These are phyloP conservation scores for Neurospora sp. DNA, from an alignment of 495 filamentous ascomycete species.

Conservation along the genomic window DNA sequence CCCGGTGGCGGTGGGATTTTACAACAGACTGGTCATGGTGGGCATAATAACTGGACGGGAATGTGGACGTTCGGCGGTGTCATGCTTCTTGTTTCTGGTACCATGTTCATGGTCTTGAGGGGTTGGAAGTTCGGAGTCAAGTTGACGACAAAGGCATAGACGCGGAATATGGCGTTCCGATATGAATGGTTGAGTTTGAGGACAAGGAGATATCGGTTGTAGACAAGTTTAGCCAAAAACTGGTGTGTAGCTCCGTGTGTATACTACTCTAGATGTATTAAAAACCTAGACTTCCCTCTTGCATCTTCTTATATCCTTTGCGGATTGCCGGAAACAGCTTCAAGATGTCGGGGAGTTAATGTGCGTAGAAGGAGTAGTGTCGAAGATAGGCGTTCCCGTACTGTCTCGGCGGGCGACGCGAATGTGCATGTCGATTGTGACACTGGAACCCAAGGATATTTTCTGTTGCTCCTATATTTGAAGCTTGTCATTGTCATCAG, in stretches of 20 bases:
- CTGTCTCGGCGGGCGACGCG: not conserved
- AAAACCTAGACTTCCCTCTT: not conserved
- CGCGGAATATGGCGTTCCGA: not conserved
- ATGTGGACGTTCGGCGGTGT: not conserved
- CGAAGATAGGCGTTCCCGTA: not conserved
- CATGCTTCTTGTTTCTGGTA: not conserved
- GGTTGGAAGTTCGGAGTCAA: not conserved
- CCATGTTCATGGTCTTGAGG: not conserved
- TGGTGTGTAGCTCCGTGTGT: not conserved
- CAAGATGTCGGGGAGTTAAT: not conserved
- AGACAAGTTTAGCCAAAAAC: not conserved
- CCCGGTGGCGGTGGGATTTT: constrained; percentile 24
- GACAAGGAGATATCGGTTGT: not conserved
- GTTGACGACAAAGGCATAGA: not conserved
- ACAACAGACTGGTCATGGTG: not conserved
- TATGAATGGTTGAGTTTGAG: not conserved
- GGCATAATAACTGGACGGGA: not conserved
- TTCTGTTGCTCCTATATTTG: not conserved
- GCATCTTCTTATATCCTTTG: not conserved
- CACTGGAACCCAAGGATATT: not conserved
- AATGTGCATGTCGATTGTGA: not conserved
- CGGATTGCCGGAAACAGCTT: not conserved
- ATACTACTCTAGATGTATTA: not conserved
- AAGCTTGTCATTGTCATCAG: not conserved
- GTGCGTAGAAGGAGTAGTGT: not conserved